Evolutionary conservation across 2,329 filamentous ascomycete genomes (phyloP), one percentile per base, ranked within the genome.

Genomic region (Aureobasidium sp.): DNA sequence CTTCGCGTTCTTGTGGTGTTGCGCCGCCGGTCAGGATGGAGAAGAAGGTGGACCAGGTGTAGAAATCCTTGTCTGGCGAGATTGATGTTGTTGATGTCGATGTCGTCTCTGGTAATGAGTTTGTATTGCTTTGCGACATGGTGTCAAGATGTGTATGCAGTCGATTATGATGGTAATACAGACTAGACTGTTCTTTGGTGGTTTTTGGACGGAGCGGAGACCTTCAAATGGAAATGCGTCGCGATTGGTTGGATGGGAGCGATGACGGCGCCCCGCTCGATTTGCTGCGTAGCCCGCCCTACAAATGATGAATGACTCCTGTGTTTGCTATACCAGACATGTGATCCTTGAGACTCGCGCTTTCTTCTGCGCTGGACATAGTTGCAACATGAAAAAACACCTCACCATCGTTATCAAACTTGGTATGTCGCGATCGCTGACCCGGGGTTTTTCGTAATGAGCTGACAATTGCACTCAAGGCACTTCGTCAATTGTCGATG

Each of bases 401-500:
- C 77, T 88, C 60, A 88, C 84, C 51, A 80, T 93, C 58, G 88
- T 94, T 62, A 91, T 94, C 64, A 94, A 94, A 74, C 80, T 94
- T 59, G 88, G 88, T 93, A 78, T 62, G 62, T 62, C 12, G 3
- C 17, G n/a, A n/a, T n/a, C n/a, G n/a, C n/a, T n/a, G n/a, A n/a
- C n/a, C n/a, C n/a, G n/a, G n/a, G n/a, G n/a, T n/a, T n/a, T n/a
- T n/a, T n/a, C n/a, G n/a, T n/a, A n/a, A n/a, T n/a, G n/a, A n/a
- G n/a, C 10, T 22, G 6, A 22, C n/a, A 12, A 37, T 37, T 19
- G 21, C 30, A 34, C 16, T n/a, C 11, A 14, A 98, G 93, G 93
- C 63, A 97, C 93, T 41, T 96, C 90, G 70, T 97, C 93, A n/a
- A 97, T 98, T 61, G 90, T 98, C 59, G 89, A 97, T 71, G 93